Conservation (phyloP, 2,329 filamentous ascomycete genomes). For the Malbranchea cinnamomea region DNA sequence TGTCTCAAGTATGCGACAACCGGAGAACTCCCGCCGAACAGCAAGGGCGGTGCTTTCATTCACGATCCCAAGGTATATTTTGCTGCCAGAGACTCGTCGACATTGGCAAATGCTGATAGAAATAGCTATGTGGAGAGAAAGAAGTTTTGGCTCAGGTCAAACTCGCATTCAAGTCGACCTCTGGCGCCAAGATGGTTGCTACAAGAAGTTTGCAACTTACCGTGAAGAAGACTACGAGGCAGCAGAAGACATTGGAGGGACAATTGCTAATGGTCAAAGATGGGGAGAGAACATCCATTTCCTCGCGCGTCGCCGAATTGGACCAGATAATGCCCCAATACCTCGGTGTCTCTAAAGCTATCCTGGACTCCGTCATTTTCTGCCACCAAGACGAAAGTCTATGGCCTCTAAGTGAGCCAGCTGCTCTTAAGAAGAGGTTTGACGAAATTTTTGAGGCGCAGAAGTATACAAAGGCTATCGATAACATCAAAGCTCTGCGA, state of each 20-base stretch:
- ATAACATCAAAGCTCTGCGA: constrained; percentile 74
- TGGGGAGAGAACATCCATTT: constrained; percentile 65
- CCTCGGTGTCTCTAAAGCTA: constrained; percentile 75
- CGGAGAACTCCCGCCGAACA: constrained; percentile 83
- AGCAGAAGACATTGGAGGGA: constrained; percentile 73
- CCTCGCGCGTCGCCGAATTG: constrained; percentile 65
- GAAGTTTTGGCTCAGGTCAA: constrained; percentile 87
- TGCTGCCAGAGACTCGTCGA: too few species aligned
- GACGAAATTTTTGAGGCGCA: constrained; percentile 95
- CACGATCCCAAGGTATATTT: constrained; percentile 79
- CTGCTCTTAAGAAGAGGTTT: constrained; percentile 77
- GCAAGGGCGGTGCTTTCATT: constrained; percentile 77
- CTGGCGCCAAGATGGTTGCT: constrained; percentile 64
- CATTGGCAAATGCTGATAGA: constrained; percentile 1
- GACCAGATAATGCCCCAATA: constrained; percentile 72
- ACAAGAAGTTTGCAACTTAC: constrained; percentile 75
- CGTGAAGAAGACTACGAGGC: constrained; percentile 63
- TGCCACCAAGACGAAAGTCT: constrained; percentile 96
- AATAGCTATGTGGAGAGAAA: constrained; percentile 61
- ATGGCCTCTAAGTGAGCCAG: constrained; percentile 88
- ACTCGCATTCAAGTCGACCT: constrained; percentile 67
- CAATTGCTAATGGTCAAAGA: constrained; percentile 60
- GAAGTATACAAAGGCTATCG: constrained; percentile 95
- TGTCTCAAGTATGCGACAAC: constrained; percentile 97
- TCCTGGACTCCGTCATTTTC: constrained; percentile 92